phyloP scores from a whole-genome alignment of 169 alveolate species.

The Plasmodium ovale region DNA sequence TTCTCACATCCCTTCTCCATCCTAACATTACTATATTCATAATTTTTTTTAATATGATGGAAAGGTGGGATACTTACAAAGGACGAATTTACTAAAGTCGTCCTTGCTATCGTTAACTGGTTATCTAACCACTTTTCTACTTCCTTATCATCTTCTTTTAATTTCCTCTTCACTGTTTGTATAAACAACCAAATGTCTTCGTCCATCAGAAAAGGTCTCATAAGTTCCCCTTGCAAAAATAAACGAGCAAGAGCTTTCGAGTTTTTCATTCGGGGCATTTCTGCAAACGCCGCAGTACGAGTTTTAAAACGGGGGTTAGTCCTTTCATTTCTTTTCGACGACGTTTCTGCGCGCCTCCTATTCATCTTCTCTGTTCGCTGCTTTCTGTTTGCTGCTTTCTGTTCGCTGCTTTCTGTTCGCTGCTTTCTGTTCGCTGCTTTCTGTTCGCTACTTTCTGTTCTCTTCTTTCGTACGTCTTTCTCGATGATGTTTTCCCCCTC shows the following conservation, averaged over 20 bases:
- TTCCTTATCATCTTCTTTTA: slow-evolving; percentile 57
- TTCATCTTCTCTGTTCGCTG: slow-evolving; percentile 22
- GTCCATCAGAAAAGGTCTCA: slow-evolving; percentile 64
- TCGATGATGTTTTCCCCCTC: no score
- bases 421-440: neutral
- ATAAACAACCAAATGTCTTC: slow-evolving; percentile 73
- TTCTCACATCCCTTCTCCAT: slow-evolving; percentile 19
- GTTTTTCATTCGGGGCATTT: slow-evolving; percentile 34
- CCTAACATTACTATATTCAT: slow-evolving; percentile 9
- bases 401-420: neutral
- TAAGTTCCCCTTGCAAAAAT: slow-evolving; percentile 65
- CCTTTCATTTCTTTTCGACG: slow-evolving; percentile 9
- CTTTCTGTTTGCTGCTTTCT: neutral
- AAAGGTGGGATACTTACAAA: slow-evolving; percentile 50
- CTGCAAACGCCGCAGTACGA: neutral
- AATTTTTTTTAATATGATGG: slow-evolving; percentile 39
- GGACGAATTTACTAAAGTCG: slow-evolving; percentile 13
- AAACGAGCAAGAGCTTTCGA: slow-evolving; percentile 26
- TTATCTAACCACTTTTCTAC: slow-evolving; percentile 58
- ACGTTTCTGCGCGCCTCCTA: neutral
- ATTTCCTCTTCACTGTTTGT: slow-evolving; percentile 61
- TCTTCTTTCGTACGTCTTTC: neutral
- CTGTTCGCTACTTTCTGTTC: neutral
- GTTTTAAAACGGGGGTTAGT: neutral
- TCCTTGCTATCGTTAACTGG: slow-evolving; percentile 46